Evolutionary conservation across 805 yeast species (phyloP).

Genomic region (Diddensiella caesifluorescens): DNA sequence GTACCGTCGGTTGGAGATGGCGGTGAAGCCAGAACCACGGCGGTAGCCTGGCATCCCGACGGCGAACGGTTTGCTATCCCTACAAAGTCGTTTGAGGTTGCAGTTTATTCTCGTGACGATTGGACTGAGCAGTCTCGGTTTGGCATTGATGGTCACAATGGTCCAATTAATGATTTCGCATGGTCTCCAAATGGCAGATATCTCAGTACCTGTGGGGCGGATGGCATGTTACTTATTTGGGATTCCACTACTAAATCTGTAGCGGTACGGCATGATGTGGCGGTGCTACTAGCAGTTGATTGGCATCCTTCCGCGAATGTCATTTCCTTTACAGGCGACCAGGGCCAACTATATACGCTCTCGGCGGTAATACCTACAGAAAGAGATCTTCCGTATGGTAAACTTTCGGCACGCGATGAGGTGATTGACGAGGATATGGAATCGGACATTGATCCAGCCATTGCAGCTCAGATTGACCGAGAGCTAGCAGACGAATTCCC

Average conservation of each 20-base stretch:
- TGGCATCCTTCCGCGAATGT: slow-evolving; percentile 36
- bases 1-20: slow-evolving; percentile 27
- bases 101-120: slow-evolving; percentile 24
- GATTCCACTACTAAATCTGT: slow-evolving; percentile 39
- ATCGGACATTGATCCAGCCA: slow-evolving; percentile 24
- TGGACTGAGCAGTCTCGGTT: slow-evolving; percentile 25
- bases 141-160: slow-evolving; percentile 15
- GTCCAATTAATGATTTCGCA: slow-evolving; percentile 44
- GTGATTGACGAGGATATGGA: slow-evolving; percentile 30
- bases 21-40: slow-evolving; percentile 45
- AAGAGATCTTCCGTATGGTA: slow-evolving; percentile 26
- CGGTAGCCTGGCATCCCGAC: slow-evolving; percentile 62
- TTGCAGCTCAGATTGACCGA: slow-evolving; percentile 25
- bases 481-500: slow-evolving; percentile 42
- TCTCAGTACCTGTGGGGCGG: slow-evolving; percentile 55
- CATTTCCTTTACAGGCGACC: slow-evolving; percentile 28
- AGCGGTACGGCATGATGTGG: slow-evolving; percentile 30
- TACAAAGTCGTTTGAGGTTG: slow-evolving; percentile 35
- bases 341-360: slow-evolving; percentile 30
- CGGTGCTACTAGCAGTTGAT: slow-evolving; percentile 26
- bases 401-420: slow-evolving; percentile 26
- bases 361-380: slow-evolving; percentile 21
- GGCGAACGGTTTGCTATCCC: slow-evolving; percentile 72
- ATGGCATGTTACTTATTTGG: slow-evolving; percentile 52
- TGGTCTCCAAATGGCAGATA: slow-evolving; percentile 59